Evolutionary conservation across 139 green algal species (phyloP), one percentile per base, ranked within the genome.

Genomic region (Chlorella vulgaris): DNA sequence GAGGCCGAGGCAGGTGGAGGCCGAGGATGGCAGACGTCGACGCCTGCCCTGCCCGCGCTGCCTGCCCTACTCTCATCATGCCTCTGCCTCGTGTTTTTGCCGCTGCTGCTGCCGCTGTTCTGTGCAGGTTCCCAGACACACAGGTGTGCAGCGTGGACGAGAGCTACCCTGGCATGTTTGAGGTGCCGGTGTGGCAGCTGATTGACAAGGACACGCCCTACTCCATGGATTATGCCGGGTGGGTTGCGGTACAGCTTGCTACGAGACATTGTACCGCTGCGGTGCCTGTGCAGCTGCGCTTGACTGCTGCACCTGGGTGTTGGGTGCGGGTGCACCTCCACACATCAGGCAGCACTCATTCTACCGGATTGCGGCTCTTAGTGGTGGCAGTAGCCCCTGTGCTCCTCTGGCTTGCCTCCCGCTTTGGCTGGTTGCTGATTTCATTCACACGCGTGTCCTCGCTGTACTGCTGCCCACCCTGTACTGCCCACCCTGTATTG

Each of bases 171-270:
- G 78, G 78, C 15, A 26, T 83, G 26, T 83, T 58, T 15, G 13
- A 58, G 15, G 47, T 58, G 47, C 47, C 47, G 1, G 39, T 83
- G 28, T 76, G 76, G 76, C 7, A 65, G 10, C 76, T 82, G 42
- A 28, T n/a, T 0, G 58, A 18, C 21, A 26, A 60, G 47, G 47
- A 15, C 47, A 58, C 47, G 13, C 47, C 15, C 13, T 10, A 24
- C 13, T 58, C 47, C 47, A 58, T 10, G 13, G 13, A 15, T 58
- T 15, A 58, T 24, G 47, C 10, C 10, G 15, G 47, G 47, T n/a
- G n/a, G n/a, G n/a, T n/a, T n/a, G n/a, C n/a, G n/a, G n/a, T n/a
- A n/a, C n/a, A n/a, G n/a, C n/a, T n/a, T n/a, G n/a, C n/a, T n/a
- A n/a, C n/a, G n/a, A n/a, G n/a, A n/a, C n/a, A n/a, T n/a, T n/a